Conservation (phyloP, 2,329 filamentous ascomycete genomes). For the Verticillium nubilum region DNA sequence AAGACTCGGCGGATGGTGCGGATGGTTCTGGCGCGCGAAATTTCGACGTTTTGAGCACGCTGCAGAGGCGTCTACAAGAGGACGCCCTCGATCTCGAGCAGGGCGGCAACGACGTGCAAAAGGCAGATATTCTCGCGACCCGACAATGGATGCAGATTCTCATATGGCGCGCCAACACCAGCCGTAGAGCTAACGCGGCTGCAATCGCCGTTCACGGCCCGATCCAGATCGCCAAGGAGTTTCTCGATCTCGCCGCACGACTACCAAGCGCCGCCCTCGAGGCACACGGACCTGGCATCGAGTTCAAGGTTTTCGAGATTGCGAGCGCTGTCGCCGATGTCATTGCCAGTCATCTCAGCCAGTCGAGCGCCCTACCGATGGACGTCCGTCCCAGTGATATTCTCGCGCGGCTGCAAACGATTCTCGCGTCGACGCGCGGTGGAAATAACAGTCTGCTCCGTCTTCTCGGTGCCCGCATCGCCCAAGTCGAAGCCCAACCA, state of each 20-base stretch:
- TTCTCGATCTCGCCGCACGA: conserved; percentile 34
- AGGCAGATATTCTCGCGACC: conserved; percentile 42
- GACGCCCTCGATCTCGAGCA: conserved; percentile 28
- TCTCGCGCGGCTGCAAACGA: conserved; percentile 28
- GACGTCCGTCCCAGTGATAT: conserved; percentile 25
- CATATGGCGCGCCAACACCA: conserved; percentile 33
- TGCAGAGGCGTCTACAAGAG: conserved; percentile 38
- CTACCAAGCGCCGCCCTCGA: conserved; percentile 41
- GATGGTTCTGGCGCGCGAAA: conserved; percentile 17
- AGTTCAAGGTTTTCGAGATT: conserved; percentile 42
- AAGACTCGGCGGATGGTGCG: conserved; percentile 26
- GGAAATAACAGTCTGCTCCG: conserved; percentile 34
- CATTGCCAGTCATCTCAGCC: conserved; percentile 20
- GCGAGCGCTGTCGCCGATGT: conserved; percentile 37
- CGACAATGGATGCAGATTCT: conserved; percentile 46
- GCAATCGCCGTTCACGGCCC: conserved; percentile 26
- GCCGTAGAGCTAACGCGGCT: conserved; percentile 10
- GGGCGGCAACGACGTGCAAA: conserved; percentile 40
- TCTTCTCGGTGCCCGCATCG: conserved; percentile 19
- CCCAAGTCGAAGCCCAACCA: conserved; percentile 8
- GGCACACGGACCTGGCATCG: conserved; percentile 41
- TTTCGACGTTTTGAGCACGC: conserved; percentile 25
- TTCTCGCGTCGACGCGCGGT: conserved; percentile 34
- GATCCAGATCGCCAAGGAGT: conserved; percentile 38
- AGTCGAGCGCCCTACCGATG: conserved; percentile 3